A percentile compares a stretch with the other conserved stretches of the same genome.
Conservation (phyloP, 179 eudicot genomes). For the Patellifolia procumbens region DNA sequence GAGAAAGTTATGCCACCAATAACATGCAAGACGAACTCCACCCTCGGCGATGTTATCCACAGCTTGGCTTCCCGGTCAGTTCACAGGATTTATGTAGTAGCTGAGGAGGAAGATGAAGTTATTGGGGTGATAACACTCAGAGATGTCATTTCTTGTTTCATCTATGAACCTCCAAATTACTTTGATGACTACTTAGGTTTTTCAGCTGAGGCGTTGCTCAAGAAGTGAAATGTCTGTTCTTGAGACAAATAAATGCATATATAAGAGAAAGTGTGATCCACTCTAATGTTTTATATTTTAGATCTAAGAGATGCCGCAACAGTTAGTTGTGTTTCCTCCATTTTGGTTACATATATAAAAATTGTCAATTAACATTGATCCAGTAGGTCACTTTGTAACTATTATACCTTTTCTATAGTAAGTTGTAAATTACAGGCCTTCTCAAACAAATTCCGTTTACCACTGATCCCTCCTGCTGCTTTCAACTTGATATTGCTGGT, state of each 20-base stretch:
- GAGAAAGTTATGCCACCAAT: slow-evolving; percentile 57
- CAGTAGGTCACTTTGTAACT: not conserved
- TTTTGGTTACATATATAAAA: not conserved
- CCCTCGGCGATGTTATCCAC: slow-evolving; percentile 56
- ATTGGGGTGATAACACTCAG: slow-evolving; percentile 84
- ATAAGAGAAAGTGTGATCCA: not conserved
- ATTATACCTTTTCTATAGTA: no score
- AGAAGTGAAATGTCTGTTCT: slow-evolving; percentile 33
- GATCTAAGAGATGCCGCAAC: not conserved
- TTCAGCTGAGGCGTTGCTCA: slow-evolving; percentile 58
- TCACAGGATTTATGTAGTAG: slow-evolving; percentile 68
- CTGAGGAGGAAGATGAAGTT: slow-evolving; percentile 44
- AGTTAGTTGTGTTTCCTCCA: not conserved
- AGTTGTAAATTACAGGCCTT: no score
- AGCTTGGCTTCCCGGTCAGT: slow-evolving; percentile 61
- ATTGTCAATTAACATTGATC: no score
- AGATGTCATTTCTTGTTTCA: slow-evolving; percentile 94
- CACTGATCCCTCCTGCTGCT: no score
- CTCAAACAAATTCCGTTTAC: no score
- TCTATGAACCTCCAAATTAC: slow-evolving; percentile 81
- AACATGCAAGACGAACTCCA: slow-evolving; percentile 60
- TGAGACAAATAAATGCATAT: slow-evolving; percentile 23
- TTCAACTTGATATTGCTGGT: no score
- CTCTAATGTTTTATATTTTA: not conserved
- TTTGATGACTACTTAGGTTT: slow-evolving; percentile 70